Conservation (phyloP, 2,329 filamentous ascomycete species). For the Hymenoscyphus scutula region DNA sequence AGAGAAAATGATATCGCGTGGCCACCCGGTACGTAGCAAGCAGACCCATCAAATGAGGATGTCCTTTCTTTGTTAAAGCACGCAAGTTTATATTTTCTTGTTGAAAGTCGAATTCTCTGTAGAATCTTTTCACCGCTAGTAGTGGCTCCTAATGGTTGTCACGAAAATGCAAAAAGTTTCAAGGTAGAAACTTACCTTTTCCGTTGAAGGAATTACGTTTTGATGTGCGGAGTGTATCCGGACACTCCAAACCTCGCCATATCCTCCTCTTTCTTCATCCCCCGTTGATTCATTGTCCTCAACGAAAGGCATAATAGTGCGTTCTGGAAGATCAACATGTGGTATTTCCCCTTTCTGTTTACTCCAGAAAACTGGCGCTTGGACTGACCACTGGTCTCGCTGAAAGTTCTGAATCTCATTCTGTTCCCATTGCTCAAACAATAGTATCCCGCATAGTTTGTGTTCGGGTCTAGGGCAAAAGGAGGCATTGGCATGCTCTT, state of each 20-base stretch:
- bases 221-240: slow-evolving; percentile 8
- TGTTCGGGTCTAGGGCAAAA: too few relatives aligned
- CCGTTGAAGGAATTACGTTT: neutral
- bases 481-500: too few relatives aligned
- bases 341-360: neutral
- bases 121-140: neutral
- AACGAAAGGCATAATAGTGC: slow-evolving; percentile 11
- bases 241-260: slow-evolving; percentile 12
- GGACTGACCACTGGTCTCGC: too few relatives aligned
- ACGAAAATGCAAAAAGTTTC: neutral
- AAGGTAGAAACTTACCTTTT: neutral
- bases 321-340: neutral
- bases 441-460: too few relatives aligned
- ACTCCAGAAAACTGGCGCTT: neutral
- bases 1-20: slow-evolving; percentile 27
- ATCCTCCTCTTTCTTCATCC: neutral
- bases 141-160: neutral
- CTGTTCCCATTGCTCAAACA: too few relatives aligned
- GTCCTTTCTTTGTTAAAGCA: neutral
- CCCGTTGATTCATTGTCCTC: neutral
- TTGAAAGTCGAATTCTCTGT: slow-evolving; percentile 1
- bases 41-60: slow-evolving; percentile 30
- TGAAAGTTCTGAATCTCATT: too few relatives aligned
- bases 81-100: slow-evolving; percentile 1
- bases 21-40: slow-evolving; percentile 28